Conservation (phyloP, 2,329 filamentous ascomycete genomes). For the Talaromyces sp. region DNA sequence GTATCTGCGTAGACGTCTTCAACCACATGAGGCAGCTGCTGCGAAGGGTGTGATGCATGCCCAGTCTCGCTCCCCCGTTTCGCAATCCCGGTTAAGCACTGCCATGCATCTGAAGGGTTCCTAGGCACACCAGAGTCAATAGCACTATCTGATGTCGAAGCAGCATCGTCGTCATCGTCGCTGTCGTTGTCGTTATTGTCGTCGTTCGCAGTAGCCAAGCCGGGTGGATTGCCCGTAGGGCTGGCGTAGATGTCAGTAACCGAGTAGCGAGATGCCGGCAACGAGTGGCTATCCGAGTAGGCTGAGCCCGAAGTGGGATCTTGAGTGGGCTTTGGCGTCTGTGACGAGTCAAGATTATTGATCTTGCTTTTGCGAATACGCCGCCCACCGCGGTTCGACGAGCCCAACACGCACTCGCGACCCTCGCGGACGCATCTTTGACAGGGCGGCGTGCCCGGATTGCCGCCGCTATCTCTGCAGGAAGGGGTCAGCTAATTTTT, state of each 20-base stretch:
- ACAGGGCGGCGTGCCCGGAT: slow-evolving; percentile 49
- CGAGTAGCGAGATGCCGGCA: slow-evolving; percentile 24
- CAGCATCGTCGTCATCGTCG: slow-evolving; percentile 11
- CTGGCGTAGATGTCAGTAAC: slow-evolving; percentile 28
- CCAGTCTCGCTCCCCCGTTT: slow-evolving; percentile 25
- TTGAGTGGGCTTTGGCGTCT: slow-evolving; percentile 21
- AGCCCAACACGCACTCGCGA: slow-evolving; percentile 54
- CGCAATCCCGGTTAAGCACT: slow-evolving; percentile 41
- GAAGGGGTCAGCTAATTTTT: neutral
- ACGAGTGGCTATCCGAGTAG: slow-evolving; percentile 19
- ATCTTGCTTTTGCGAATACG: slow-evolving; percentile 50
- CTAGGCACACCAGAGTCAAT: slow-evolving; percentile 36
- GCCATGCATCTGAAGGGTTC: slow-evolving; percentile 46
- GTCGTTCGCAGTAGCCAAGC: slow-evolving; percentile 25
- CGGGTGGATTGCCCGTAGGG: slow-evolving; percentile 24
- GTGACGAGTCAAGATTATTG: slow-evolving; percentile 23
- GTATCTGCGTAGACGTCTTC: neutral
- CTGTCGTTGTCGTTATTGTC: slow-evolving; percentile 22
- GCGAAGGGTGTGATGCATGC: neutral
- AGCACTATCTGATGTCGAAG: slow-evolving; percentile 28
- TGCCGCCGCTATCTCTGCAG: slow-evolving; percentile 40
- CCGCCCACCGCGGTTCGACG: slow-evolving; percentile 54
- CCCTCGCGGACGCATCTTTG: slow-evolving; percentile 52
- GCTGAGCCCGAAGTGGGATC: slow-evolving; percentile 19
- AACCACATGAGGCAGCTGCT: slow-evolving; percentile 1